Conservation (phyloP, 2,329 filamentous ascomycete genomes). For the Colletotrichum camelliae region DNA sequence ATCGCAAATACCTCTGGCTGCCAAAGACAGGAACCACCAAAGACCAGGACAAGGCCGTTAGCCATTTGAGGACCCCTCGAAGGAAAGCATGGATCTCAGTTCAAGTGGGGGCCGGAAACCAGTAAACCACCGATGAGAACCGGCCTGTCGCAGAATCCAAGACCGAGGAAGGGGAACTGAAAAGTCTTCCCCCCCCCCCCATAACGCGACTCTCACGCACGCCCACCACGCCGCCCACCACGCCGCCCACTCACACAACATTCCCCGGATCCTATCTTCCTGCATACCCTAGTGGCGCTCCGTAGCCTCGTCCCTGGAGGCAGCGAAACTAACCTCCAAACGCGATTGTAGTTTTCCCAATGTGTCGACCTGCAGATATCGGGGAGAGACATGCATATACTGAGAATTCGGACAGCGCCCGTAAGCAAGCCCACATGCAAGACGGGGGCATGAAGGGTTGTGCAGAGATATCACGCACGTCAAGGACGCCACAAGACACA, state of each 20-base stretch:
- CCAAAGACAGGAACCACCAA: neutral
- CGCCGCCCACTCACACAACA: neutral
- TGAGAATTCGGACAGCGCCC: neutral
- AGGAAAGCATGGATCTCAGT: neutral
- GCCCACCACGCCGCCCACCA: neutral
- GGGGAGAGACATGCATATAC: conserved; percentile 11
- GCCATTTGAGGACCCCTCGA: neutral
- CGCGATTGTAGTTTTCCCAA: neutral
- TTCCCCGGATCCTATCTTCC: conserved; percentile 20
- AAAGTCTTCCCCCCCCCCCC: neutral
- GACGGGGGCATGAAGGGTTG: neutral
- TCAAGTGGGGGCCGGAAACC: neutral
- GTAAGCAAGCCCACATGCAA: conserved; percentile 11
- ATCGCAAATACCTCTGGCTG: neutral
- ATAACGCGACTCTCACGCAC: neutral
- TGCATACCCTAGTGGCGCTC: conserved; percentile 9
- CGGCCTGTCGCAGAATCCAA: conserved; percentile 14
- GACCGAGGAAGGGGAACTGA: neutral
- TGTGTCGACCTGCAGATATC: conserved; percentile 6
- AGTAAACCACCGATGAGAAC: neutral
- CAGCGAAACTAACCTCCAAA: neutral
- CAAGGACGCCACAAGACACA: neutral
- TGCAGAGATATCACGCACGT: neutral
- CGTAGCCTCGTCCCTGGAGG: neutral
- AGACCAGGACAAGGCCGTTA: neutral